Evolutionary conservation across 768 basidiomycete genomes (phyloP), one percentile per base, ranked within the genome.

Genomic region (Chlorophyllum brunneum): DNA sequence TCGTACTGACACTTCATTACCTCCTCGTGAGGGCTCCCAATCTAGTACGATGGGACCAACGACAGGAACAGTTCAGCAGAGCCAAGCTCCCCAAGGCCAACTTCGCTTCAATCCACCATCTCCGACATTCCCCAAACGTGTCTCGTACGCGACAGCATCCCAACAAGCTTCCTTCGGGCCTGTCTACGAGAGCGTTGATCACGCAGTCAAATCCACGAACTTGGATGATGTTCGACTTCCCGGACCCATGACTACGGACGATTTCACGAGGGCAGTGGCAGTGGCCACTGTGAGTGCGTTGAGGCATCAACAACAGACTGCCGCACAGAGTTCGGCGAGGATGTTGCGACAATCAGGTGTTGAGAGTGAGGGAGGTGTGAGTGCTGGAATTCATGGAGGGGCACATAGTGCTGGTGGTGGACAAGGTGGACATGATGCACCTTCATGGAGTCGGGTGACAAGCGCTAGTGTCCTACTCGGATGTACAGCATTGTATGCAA

Each of bases 271-370:
- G 5, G 95, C 93, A 9, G 92, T 98, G 7, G 92, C 95, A 9
- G 92, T 91, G 11, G 93, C 93, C 6, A 97, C 95, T 2, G 94
- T 95, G 16, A 91, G 85, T 56, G 94, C 95, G 0, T 68, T 98
- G 54, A 75, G 91, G 44, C 91, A 94, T 62, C 86, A 91, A 65
- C 82, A 87, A 58, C 71, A 74, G n/a, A 73, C 75, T 51, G 64
- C 62, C 3, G 72, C 77, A 26, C 77, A 77, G 4, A 79, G 77
- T 26, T 75, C 70, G 16, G 73, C 80, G 48, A 53, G 43, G 23
- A 29, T 51, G 30, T 61, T 67, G 22, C 75, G 80, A 38, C 58
- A 66, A 41, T 77, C 76, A 3, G 71, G 63, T 9, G 66, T 56
- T 30, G 83, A 81, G 3, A 72, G 63, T 5, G 83, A 74, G 4